A percentile compares a stretch with the other conserved stretches of the same genome.
Conservation (phyloP, 2,329 filamentous ascomycete species). For the Beauveria caledonica region DNA sequence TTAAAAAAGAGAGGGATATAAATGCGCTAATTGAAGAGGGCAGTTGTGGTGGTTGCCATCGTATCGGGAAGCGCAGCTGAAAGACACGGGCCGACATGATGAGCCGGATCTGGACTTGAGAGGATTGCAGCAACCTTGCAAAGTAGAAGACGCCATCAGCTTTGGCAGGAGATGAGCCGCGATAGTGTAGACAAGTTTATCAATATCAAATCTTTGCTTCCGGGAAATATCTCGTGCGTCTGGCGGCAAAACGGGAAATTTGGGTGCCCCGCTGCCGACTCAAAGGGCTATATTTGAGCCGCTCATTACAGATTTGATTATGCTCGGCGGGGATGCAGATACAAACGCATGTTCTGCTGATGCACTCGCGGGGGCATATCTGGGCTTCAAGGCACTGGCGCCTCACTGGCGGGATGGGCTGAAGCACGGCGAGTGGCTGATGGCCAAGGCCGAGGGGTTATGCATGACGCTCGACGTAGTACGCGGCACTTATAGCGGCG, state of each 20-base stretch:
- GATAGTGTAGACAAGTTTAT: conserved; percentile 31
- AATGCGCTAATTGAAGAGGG: conserved; percentile 33
- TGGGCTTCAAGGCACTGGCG: conserved; percentile 37
- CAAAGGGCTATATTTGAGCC: conserved; percentile 32
- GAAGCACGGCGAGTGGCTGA: conserved; percentile 35
- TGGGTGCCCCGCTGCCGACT: conserved; percentile 12
- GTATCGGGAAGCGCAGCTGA: conserved; percentile 13
- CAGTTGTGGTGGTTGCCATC: conserved; percentile 29
- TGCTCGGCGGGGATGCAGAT: conserved; percentile 44
- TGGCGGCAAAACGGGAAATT: conserved; percentile 28
- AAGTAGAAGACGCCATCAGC: conserved; percentile 22
- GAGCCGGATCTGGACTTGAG: conserved; percentile 28
- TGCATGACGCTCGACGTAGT: conserved; percentile 30
- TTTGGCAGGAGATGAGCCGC: conserved; percentile 35
- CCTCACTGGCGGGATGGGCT: conserved; percentile 42
- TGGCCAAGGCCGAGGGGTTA: conserved; percentile 34
- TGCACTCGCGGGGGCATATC: conserved; percentile 38
- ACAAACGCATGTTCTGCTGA: conserved; percentile 47
- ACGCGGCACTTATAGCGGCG: conserved; percentile 19
- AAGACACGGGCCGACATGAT: conserved; percentile 19
- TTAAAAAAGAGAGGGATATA: conserved; percentile 27
- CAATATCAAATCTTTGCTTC: conserved; percentile 43
- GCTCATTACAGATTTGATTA: conserved; percentile 36
- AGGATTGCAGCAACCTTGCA: conserved; percentile 26
- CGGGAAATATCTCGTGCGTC: conserved; percentile 35